phyloP scores from a whole-genome alignment of 179 eudicot species.

The Drosera spatulata region DNA sequence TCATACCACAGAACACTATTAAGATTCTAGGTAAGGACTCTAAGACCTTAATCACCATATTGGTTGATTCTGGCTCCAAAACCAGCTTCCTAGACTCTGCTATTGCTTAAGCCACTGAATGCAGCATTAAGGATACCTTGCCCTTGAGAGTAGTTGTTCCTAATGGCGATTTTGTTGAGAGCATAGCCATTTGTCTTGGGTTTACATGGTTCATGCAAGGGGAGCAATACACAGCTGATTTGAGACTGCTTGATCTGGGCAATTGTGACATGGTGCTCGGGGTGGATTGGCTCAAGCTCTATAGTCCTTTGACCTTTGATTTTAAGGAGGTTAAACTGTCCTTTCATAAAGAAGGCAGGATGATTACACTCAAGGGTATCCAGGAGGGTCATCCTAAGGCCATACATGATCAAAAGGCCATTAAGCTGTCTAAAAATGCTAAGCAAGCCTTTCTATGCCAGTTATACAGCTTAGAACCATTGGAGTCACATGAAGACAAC shows the following conservation, averaged over 20 bases:
- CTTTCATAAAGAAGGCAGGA: neutral
- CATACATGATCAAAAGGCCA: neutral
- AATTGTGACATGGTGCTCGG: conserved; percentile 6
- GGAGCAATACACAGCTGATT: neutral
- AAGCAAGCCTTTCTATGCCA: neutral
- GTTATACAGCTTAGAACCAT: no score
- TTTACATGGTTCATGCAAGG: conserved; percentile 6
- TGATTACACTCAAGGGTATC: neutral
- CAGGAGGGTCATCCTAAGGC: no score
- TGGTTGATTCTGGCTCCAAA: no score
- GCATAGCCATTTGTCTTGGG: no score
- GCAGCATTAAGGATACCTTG: no score
- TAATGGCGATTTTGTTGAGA: no score
- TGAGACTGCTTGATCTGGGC: neutral
- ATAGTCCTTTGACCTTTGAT: neutral
- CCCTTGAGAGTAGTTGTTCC: no score
- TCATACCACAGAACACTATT: no score
- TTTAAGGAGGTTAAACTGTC: neutral
- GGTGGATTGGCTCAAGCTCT: neutral
- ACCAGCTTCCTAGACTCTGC: no score
- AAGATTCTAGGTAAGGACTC: no score
- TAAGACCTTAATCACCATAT: no score
- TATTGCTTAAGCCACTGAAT: no score
- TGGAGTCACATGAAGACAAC: neutral
- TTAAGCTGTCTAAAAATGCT: neutral